Evolutionary conservation across 768 basidiomycete species (phyloP).

Genomic region (Kwoniella dejecticola): DNA sequence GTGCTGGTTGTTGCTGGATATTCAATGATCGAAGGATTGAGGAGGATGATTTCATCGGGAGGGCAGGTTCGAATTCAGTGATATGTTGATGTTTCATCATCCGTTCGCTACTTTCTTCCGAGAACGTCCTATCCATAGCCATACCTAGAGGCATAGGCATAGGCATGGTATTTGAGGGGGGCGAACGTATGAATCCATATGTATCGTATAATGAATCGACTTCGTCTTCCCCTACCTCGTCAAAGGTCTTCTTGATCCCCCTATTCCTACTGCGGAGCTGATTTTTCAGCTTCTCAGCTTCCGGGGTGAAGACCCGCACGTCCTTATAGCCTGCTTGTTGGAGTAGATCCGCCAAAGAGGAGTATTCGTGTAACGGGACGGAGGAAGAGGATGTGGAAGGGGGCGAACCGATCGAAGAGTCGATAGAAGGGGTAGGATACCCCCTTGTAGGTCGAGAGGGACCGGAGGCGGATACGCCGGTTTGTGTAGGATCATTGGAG

Average conservation of each 20-base stretch:
- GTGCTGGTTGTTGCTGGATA: slow-evolving; percentile 24
- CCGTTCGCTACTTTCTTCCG: not conserved
- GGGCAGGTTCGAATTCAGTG: slow-evolving; percentile 40
- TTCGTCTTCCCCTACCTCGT: slow-evolving; percentile 36
- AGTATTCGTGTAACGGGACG: slow-evolving; percentile 59
- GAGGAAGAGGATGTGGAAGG: slow-evolving; percentile 4
- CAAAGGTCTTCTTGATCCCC: slow-evolving; percentile 39
- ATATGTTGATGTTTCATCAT: slow-evolving; percentile 28
- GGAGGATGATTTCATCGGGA: slow-evolving; percentile 40
- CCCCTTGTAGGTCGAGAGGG: slow-evolving; percentile 23
- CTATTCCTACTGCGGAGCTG: not conserved
- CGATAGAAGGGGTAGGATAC: slow-evolving; percentile 22
- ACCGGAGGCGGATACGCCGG: slow-evolving; percentile 3
- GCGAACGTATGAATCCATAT: slow-evolving; percentile 24
- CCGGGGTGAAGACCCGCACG: slow-evolving; percentile 84
- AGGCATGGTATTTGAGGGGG: not conserved
- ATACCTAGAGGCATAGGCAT: not conserved
- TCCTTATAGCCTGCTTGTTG: slow-evolving; percentile 89
- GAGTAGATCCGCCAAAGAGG: slow-evolving; percentile 80
- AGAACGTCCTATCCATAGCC: not conserved
- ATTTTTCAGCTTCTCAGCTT: slow-evolving; percentile 60
- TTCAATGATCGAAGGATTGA: slow-evolving; percentile 36
- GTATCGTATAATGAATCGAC: slow-evolving; percentile 31
- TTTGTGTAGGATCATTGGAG: not conserved
- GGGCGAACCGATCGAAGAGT: slow-evolving; percentile 14